phyloP scores from a whole-genome alignment of 1,139 yeast genomes.

The Scheffersomyces parashehatae region DNA sequence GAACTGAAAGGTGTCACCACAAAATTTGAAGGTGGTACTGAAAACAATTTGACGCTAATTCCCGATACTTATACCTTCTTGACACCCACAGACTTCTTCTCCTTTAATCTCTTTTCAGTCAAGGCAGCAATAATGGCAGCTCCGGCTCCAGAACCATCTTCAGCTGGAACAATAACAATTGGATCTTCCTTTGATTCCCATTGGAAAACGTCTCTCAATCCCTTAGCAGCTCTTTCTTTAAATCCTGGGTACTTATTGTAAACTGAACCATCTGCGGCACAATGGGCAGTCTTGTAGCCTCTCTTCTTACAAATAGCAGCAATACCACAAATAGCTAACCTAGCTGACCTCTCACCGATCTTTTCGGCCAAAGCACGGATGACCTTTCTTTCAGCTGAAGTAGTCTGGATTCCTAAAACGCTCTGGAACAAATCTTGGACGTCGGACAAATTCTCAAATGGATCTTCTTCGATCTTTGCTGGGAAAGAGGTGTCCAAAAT shows the following conservation, averaged over 20 bases:
- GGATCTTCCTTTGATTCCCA: constrained; percentile 74
- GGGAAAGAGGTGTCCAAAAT: constrained; percentile 89
- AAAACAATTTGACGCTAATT: background rate
- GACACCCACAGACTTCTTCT: constrained; percentile 76
- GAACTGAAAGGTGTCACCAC: no score
- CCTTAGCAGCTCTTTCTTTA: constrained; percentile 85
- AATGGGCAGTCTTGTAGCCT: constrained; percentile 73
- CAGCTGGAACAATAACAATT: constrained; percentile 82
- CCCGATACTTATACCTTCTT: constrained; percentile 10
- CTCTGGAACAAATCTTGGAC: constrained; percentile 65
- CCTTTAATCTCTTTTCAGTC: constrained; percentile 72
- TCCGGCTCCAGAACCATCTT: constrained; percentile 98
- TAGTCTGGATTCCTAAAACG: constrained; percentile 62
- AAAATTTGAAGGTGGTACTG: no score
- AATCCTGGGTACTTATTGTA: constrained; percentile 91
- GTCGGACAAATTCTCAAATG: constrained; percentile 79
- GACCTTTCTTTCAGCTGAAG: constrained; percentile 77
- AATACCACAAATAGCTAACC: constrained; percentile 92
- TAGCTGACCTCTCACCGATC: constrained; percentile 89
- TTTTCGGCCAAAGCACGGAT: constrained; percentile 83
- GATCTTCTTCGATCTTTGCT: constrained; percentile 85
- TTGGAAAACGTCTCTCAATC: constrained; percentile 83
- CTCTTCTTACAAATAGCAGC: constrained; percentile 94
- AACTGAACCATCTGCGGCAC: constrained; percentile 98
- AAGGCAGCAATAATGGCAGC: constrained; percentile 97